phyloP scores from a whole-genome alignment of 208 protist species.

The Trypanosoma cruzi region DNA sequence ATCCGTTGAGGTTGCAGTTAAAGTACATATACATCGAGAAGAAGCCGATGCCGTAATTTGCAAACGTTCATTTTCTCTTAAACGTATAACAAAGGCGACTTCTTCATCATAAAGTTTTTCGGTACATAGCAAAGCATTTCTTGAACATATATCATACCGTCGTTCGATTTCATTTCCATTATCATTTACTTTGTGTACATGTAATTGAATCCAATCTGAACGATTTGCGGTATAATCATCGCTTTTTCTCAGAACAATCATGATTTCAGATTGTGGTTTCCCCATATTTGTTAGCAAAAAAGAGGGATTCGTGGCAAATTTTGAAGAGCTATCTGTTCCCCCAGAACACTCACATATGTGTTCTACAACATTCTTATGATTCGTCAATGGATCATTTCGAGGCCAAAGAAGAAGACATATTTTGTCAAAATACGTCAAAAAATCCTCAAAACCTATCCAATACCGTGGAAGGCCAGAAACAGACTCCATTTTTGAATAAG shows the following conservation, averaged over 20 bases:
- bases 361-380: constrained; percentile 37
- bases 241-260: constrained; percentile 35
- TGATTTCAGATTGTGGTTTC: constrained; percentile 30
- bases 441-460: constrained; percentile 70
- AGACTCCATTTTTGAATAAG: constrained; percentile 17
- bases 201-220: constrained; percentile 36
- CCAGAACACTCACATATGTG: constrained; percentile 24
- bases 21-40: constrained; percentile 24
- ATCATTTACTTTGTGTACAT: constrained; percentile 25
- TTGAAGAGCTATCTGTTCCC: constrained; percentile 24
- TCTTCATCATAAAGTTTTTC: constrained; percentile 26
- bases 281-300: constrained; percentile 56
- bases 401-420: constrained; percentile 59
- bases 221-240: constrained; percentile 10
- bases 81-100: constrained; percentile 41
- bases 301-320: constrained; percentile 56
- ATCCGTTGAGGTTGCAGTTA: constrained; percentile 28
- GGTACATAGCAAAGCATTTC: constrained; percentile 48
- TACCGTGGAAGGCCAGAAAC: constrained; percentile 39
- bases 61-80: constrained; percentile 41
- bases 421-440: constrained; percentile 47
- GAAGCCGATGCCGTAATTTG: constrained; percentile 51
- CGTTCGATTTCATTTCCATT: constrained; percentile 1
- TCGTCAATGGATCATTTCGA: constrained; percentile 42
- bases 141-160: constrained; percentile 51